Percentiles rank a stretch among this genome's conserved stretches.
phyloP scores from a whole-genome alignment of 2,329 filamentous ascomycete species.

The Lasiodiplodia hormozganensis region DNA sequence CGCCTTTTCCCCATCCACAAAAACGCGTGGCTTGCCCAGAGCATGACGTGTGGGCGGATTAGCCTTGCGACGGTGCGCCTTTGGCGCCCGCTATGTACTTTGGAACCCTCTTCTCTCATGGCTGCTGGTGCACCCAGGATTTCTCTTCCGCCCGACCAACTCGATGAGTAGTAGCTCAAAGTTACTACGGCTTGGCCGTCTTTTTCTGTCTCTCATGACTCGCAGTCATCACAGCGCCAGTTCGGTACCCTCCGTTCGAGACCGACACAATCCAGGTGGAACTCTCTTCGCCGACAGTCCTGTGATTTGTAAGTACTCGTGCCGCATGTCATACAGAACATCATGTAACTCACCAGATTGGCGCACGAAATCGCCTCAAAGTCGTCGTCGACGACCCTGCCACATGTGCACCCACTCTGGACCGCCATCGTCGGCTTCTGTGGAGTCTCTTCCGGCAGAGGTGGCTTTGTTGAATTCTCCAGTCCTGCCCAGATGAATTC shows the following conservation, averaged over 20 bases:
- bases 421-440: conserved; percentile 2
- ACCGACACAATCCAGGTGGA: conserved; percentile 29
- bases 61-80: not conserved
- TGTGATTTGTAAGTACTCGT: conserved; percentile 1
- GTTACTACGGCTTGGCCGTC: too few species aligned
- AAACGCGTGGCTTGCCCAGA: not conserved
- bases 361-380: conserved; percentile 29
- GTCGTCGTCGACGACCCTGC: conserved; percentile 25
- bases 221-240: conserved; percentile 28
- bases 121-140: not conserved
- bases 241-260: conserved; percentile 5
- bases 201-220: not conserved
- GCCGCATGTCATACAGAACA: not conserved
- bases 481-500: conserved; percentile 20
- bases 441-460: not conserved
- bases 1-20: not conserved
- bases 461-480: conserved; percentile 3
- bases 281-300: conserved; percentile 29
- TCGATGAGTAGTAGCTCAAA: not conserved
- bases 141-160: not conserved
- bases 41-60: not conserved
- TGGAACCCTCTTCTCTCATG: not conserved
- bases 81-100: conserved; percentile 1
- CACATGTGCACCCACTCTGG: conserved; percentile 29
- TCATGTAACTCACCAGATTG: conserved; percentile 28